A percentile compares a stretch with the other conserved stretches of the same genome.
Conservation (phyloP, 208 protist genomes). For the Acanthamoeba divionensis region DNA sequence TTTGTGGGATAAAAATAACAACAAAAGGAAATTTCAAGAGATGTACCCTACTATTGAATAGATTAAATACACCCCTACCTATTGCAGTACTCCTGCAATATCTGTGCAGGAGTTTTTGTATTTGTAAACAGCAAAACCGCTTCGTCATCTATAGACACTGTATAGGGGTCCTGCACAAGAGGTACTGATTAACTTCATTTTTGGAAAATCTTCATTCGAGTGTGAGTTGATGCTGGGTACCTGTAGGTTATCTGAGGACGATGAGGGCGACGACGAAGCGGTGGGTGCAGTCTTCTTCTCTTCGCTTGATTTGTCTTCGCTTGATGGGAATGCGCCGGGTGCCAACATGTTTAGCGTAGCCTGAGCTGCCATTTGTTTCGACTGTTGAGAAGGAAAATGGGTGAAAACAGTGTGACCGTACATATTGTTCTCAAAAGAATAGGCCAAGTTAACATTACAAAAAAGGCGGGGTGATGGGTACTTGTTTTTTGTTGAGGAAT, state of each 20-base stretch:
- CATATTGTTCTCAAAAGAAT: background rate
- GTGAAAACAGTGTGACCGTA: background rate
- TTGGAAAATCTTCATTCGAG: background rate
- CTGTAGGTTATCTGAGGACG: background rate
- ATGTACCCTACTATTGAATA: background rate
- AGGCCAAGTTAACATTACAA: background rate
- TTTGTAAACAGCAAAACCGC: background rate
- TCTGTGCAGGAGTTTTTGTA: background rate
- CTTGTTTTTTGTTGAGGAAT: slow-evolving; percentile 40
- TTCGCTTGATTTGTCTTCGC: background rate
- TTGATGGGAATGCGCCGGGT: background rate
- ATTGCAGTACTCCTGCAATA: slow-evolving; percentile 39
- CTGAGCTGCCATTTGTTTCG: slow-evolving; percentile 12
- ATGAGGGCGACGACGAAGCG: background rate
- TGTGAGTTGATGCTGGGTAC: background rate
- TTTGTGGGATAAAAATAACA: background rate
- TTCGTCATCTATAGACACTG: slow-evolving; percentile 2
- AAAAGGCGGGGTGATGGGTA: background rate
- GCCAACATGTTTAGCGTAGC: background rate
- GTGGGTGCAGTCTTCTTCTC: background rate
- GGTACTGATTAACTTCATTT: background rate
- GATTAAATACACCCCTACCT: background rate
- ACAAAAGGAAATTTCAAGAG: background rate
- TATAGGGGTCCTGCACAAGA: background rate
- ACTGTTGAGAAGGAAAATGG: too few species aligned